phyloP scores from a whole-genome alignment of 495 filamentous ascomycete species.

The Neurospora sp. region DNA sequence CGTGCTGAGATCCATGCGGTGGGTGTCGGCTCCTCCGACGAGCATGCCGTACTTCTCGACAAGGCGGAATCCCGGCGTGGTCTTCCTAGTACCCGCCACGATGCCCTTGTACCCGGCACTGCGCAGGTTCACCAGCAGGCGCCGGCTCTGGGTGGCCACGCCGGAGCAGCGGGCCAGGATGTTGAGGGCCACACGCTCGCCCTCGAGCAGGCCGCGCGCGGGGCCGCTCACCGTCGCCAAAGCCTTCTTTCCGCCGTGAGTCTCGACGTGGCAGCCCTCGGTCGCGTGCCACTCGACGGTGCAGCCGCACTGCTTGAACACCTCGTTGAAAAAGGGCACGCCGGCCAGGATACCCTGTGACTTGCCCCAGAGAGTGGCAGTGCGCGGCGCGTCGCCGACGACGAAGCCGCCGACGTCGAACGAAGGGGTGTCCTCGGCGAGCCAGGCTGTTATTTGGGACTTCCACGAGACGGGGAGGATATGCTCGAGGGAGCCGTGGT shows the following conservation, averaged over 20 bases:
- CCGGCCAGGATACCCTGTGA: slow-evolving; percentile 79
- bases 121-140: slow-evolving; percentile 40
- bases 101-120: slow-evolving; percentile 64
- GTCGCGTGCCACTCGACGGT: slow-evolving; percentile 73
- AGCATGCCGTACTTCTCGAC: slow-evolving; percentile 98
- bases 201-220: slow-evolving; percentile 74
- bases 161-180: slow-evolving; percentile 86
- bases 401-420: slow-evolving; percentile 98
- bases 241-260: slow-evolving; percentile 35
- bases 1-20: slow-evolving; percentile 79
- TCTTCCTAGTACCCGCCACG: slow-evolving; percentile 94
- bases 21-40: slow-evolving; percentile 81
- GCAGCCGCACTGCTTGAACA: slow-evolving; percentile 85
- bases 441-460: slow-evolving; percentile 68
- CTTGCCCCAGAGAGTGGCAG: slow-evolving; percentile 84
- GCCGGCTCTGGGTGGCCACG: slow-evolving; percentile 62
- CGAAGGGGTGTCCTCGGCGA: slow-evolving; percentile 88
- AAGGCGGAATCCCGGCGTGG: slow-evolving; percentile 87
- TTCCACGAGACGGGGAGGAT: slow-evolving; percentile 82
- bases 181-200: slow-evolving; percentile 89
- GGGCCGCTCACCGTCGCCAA: slow-evolving; percentile 81
- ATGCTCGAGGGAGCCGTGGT: slow-evolving; percentile 65
- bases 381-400: slow-evolving; percentile 67
- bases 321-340: slow-evolving; percentile 90
- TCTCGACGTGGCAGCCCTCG: slow-evolving; percentile 59